Percentiles rank a stretch among this genome's conserved stretches.
Evolutionary conservation across 768 basidiomycete species (phyloP).

Genomic region (Leccinellum rugosiceps): DNA sequence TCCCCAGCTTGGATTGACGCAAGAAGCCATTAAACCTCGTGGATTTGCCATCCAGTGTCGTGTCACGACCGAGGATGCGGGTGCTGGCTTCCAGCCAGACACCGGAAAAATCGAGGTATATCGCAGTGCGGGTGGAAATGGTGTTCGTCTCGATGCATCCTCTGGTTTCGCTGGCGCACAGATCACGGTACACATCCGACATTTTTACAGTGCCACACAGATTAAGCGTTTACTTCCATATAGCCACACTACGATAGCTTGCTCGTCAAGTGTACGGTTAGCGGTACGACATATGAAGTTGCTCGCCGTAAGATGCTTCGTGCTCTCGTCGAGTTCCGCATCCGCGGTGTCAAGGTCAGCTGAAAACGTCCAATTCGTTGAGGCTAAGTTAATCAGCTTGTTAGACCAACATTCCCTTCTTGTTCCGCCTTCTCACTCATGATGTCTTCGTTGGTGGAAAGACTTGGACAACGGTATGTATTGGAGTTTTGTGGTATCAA

Average conservation of each 20-base stretch:
- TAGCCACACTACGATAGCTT: slow-evolving; percentile 98
- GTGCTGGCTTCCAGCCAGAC: slow-evolving; percentile 92
- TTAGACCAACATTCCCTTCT: slow-evolving; percentile 98
- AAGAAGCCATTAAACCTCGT: slow-evolving; percentile 93
- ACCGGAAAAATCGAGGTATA: slow-evolving; percentile 99
- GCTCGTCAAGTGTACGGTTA: slow-evolving; percentile 93
- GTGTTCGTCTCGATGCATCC: slow-evolving; percentile 93
- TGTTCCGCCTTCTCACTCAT: slow-evolving; percentile 96
- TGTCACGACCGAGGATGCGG: slow-evolving; percentile 95
- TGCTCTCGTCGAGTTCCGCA: slow-evolving; percentile 99
- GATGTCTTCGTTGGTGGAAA: slow-evolving; percentile 94
- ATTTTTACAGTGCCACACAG: not conserved
- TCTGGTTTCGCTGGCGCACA: slow-evolving; percentile 99
- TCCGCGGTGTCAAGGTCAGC: slow-evolving; percentile 91
- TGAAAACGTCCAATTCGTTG: not conserved
- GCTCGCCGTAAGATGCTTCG: slow-evolving; percentile 99
- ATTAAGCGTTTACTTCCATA: not conserved
- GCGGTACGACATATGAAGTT: slow-evolving; percentile 97
- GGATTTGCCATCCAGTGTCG: slow-evolving; percentile 99
- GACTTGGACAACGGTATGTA: slow-evolving; percentile 91
- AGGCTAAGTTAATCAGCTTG: not conserved
- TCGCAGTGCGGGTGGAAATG: slow-evolving; percentile 97
- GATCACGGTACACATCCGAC: slow-evolving; percentile 71
- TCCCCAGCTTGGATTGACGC: slow-evolving; percentile 90
- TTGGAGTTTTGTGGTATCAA: not conserved